Evolutionary conservation across 495 filamentous ascomycete species (phyloP).

Genomic region (Apiosordaria backusii): DNA sequence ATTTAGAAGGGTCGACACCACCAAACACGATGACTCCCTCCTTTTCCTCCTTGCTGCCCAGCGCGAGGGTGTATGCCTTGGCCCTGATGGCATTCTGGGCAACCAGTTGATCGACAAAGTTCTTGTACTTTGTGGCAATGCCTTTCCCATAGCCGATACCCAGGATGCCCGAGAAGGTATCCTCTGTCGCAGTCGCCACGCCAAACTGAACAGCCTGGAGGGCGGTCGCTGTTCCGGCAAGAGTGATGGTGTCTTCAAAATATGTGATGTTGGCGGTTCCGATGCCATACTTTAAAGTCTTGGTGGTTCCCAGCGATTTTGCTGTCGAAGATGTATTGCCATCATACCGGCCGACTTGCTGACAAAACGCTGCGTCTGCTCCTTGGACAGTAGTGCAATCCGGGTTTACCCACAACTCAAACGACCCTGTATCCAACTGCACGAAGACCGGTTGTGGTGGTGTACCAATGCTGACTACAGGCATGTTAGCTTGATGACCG

Average conservation of each 20-base stretch:
- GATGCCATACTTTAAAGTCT: conserved; percentile 45
- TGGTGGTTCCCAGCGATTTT: conserved; percentile 28
- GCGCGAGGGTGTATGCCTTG: conserved; percentile 47
- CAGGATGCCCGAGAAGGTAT: conserved; percentile 46
- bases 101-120: conserved; percentile 44
- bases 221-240: conserved; percentile 36
- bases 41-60: conserved; percentile 45
- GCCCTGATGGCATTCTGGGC: conserved; percentile 40
- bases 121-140: conserved; percentile 40
- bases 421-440: conserved; percentile 50
- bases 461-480: conserved; percentile 46
- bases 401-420: conserved; percentile 52
- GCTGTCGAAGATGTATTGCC: conserved; percentile 36
- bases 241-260: conserved; percentile 41
- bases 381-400: conserved; percentile 39
- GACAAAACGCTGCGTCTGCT: conserved; percentile 42
- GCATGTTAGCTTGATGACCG: conserved; percentile 19
- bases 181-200: conserved; percentile 36
- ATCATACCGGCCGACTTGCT: conserved; percentile 40
- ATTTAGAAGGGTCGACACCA: conserved; percentile 85
- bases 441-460: conserved; percentile 46
- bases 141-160: conserved; percentile 46
- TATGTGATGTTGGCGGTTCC: conserved; percentile 44
- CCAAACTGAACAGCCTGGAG: conserved; percentile 44
- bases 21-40: conserved; percentile 87